These are phyloP conservation scores for Datura wrightii DNA, from an alignment of 257 asterid species.

Conservation along the genomic window DNA sequence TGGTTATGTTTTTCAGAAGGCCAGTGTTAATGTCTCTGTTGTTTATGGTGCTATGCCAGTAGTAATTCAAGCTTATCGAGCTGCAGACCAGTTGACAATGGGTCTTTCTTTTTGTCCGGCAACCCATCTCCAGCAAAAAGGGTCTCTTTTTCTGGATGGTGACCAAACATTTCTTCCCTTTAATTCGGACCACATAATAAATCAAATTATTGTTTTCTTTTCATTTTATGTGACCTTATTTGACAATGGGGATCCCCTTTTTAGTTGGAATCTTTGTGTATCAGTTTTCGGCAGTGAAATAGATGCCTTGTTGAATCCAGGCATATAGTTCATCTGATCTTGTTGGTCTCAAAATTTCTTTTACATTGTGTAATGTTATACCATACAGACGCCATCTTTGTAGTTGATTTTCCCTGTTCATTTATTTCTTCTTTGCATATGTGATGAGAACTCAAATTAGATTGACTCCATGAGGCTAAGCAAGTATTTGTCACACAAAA, in stretches of 20 bases:
- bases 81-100: slow-evolving; percentile 85
- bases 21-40: slow-evolving; percentile 97
- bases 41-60: slow-evolving; percentile 93
- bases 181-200: no score
- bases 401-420: neutral
- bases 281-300: no score
- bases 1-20: slow-evolving; percentile 91
- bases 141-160: no score
- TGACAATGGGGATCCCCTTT: no score
- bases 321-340: neutral
- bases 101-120: neutral
- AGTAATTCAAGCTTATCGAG: slow-evolving; percentile 76
- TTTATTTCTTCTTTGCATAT: neutral
- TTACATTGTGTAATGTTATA: neutral
- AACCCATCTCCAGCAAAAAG: no score
- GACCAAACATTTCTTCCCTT: no score
- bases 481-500: no score
- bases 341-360: neutral
- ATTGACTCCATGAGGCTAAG: no score
- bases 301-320: neutral
- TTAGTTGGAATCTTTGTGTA: no score
- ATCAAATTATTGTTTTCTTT: no score
- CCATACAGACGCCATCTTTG: neutral
- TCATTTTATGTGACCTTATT: no score
- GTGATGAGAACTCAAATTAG: neutral